phyloP scores from a whole-genome alignment of 1,139 yeast genomes.

The Blastobotrys malaysiensis region DNA sequence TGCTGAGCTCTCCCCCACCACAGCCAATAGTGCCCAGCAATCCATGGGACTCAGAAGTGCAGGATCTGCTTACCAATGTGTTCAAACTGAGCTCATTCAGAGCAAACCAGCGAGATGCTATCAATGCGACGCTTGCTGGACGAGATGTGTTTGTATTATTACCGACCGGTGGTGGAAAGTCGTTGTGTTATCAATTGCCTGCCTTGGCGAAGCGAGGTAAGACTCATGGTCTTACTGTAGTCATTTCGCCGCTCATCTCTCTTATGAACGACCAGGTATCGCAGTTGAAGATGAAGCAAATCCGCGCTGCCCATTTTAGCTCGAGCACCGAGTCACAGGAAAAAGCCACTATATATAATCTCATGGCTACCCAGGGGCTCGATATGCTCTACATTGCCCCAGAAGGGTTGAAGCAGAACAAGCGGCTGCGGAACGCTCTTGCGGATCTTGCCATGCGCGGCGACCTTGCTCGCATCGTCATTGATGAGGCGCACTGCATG shows the following conservation, averaged over 20 bases:
- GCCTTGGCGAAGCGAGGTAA: slow-evolving; percentile 73
- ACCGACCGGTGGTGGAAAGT: slow-evolving; percentile 99
- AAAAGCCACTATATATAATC: slow-evolving; percentile 55
- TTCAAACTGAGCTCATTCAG: slow-evolving; percentile 70
- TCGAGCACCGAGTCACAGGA: slow-evolving; percentile 58
- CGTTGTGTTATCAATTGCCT: slow-evolving; percentile 92
- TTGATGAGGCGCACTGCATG: slow-evolving; percentile 98
- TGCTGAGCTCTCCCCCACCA: background rate
- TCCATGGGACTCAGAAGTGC: slow-evolving; percentile 67
- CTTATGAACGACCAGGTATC: slow-evolving; percentile 97
- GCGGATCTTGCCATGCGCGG: slow-evolving; percentile 48
- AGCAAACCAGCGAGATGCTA: slow-evolving; percentile 80
- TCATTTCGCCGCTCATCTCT: slow-evolving; percentile 89
- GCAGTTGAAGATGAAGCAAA: slow-evolving; percentile 60
- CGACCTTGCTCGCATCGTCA: slow-evolving; percentile 76
- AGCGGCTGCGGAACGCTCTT: slow-evolving; percentile 62
- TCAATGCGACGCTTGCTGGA: slow-evolving; percentile 73
- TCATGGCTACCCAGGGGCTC: slow-evolving; percentile 57
- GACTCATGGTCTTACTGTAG: slow-evolving; percentile 82
- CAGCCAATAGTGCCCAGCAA: slow-evolving; percentile 16
- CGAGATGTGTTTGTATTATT: slow-evolving; percentile 88
- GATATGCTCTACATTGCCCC: slow-evolving; percentile 88
- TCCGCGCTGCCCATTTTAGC: slow-evolving; percentile 73
- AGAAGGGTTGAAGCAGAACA: slow-evolving; percentile 83
- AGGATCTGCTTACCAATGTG: slow-evolving; percentile 46